Base-by-base conservation (phyloP, 768 basidiomycete species). In the Kondoa subrosea region DNA sequence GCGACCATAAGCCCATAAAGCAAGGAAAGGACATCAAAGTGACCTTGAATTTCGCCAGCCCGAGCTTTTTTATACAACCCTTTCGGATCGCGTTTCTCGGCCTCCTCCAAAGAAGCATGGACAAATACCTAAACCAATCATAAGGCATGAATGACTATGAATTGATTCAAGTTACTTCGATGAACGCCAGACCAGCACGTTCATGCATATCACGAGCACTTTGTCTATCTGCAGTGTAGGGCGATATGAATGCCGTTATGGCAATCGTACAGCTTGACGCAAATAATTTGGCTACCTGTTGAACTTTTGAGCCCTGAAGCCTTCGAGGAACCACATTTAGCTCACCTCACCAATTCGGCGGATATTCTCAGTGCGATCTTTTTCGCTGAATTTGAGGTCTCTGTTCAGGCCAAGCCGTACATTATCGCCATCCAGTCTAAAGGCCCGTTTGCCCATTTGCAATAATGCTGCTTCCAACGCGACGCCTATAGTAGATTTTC, bases 231-330 rank as follows among this genome's bases (percentile, higher is more conserved):
- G 84, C 82, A 62, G 83, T 81, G 78, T 97, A 96, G n/a, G 95
- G 95, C 0, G 95, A 97, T 78, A 99, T 99, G 80, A 99, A 99
- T 15, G 95, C 92, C 21, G 95, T 93, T 76, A 96, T 81, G 21
- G 88, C 81, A 71, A 95, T 82, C 72, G 87, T 88, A 33, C 84
- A 86, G 1, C 91, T 83, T 74, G 92, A 88, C 25, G 91, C 85
- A 77, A 99, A 95, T 56, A 97, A 81, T 77, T 90, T 91, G 59
- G 95, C 86, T 62, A 99, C 92, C 91, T 93, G 74, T n/a, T 63
- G 40, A 57, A 4, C 59, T 26, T 27, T 50, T 34, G 32, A 68
- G 32, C 34, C 15, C 3, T 2, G 32, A 26, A 29, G 4, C 62
- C 30, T 16, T 50, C 34, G 14, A 67, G 16, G 30, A 50, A 64